phyloP scores from a whole-genome alignment of 2,329 filamentous ascomycete species.

The Trichoderma sp. region DNA sequence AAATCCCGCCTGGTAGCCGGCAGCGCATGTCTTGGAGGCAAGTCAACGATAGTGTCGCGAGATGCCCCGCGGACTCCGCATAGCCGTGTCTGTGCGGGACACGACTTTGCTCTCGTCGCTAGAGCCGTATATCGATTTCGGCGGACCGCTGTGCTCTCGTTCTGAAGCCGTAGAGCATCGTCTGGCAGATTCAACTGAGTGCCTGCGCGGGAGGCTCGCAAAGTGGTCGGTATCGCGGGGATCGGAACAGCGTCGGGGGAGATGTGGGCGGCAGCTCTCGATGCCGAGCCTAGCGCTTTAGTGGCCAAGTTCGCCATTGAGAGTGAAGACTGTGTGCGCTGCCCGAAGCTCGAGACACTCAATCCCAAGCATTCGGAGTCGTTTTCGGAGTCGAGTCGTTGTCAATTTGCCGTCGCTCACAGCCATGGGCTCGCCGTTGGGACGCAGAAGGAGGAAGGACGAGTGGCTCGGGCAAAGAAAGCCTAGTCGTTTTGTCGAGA shows the following conservation, averaged over 20 bases:
- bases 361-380: conserved; percentile 24
- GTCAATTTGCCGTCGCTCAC: conserved; percentile 18
- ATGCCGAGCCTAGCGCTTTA: conserved; percentile 29
- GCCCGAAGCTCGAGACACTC: conserved; percentile 16
- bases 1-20: conserved; percentile 56
- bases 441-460: conserved; percentile 1
- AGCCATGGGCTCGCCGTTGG: conserved; percentile 27
- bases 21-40: conserved; percentile 15
- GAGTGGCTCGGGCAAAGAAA: neutral
- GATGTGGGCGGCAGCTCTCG: conserved; percentile 27
- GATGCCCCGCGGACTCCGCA: conserved; percentile 22
- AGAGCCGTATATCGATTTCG: conserved; percentile 11
- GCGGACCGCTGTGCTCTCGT: neutral
- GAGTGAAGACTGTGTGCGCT: conserved; percentile 26
- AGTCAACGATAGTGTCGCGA: conserved; percentile 3
- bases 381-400: conserved; percentile 23
- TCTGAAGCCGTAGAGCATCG: neutral
- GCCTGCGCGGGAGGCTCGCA: neutral
- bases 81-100: conserved; percentile 14
- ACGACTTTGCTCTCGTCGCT: neutral
- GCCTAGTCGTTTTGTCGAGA: neutral
- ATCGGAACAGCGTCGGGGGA: conserved; percentile 25
- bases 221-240: conserved; percentile 14
- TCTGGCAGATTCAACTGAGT: neutral
- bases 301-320: conserved; percentile 32